Base-by-base conservation (phyloP, 1,284 basidiomycete species). In the Vanrija pseudolonga region DNA sequence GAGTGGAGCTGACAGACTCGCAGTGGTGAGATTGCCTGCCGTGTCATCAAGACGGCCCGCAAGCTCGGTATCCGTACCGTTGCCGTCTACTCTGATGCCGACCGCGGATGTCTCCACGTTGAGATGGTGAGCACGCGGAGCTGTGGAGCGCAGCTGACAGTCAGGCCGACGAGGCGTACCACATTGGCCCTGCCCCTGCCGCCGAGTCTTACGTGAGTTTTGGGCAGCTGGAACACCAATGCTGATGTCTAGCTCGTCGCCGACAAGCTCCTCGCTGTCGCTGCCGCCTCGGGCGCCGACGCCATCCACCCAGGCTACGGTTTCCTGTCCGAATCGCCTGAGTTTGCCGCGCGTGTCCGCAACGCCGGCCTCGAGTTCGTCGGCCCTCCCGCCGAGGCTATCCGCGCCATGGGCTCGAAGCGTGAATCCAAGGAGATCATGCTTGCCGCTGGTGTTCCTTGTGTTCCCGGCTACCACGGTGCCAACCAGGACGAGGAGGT, bases 81-180 rank as follows among this genome's bases (percentile, higher is more conserved):
- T 17, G 92, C 92, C 1, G 89, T 97, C 8, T 97, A 88, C 71
- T 90, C 88, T 55, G 89, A 94, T 49, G 90, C 85, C 14, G 94
- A 97, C 67, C 83, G 80, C 44, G 80, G 86, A 64, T 83, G 90
- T 0, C 76, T 93, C 61, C 93, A 96, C 75, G 92, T 92, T 23
- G 58, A 70, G 53, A 71, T 78, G 70, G 75, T 68, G 47, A 39
- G 64, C 47, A 14, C 26, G 6, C 15, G 3, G 20, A 14, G 45
- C 2, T 22, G 17, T 43, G 22, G 46, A 45, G 15, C 32, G 40
- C 37, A 18, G 28, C 47, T 53, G 41, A 48, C 19, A 14, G n/a
- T 15, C 50, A 90, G 86, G 93, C 94, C n/a, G 93, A 97, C 69
- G 93, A 97, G 69, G 92, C 93, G 5, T 94, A 90, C 70, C 89